A percentile compares a stretch with the other conserved stretches of the same genome.
Evolutionary conservation across 495 filamentous ascomycete species (phyloP).

Genomic region (Hypoxylon fuscum): DNA sequence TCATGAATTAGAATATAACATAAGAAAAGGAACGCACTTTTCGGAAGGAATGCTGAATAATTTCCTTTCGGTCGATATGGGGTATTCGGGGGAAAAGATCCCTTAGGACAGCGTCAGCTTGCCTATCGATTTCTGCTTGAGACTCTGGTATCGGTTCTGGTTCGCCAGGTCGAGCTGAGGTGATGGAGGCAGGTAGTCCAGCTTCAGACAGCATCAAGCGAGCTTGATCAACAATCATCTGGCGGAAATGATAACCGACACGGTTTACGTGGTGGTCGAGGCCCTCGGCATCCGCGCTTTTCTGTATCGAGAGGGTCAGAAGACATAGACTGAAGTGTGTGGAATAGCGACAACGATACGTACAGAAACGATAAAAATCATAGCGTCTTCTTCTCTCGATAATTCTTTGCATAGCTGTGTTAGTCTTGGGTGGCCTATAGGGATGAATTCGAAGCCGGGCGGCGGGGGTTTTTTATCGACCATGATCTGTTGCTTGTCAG

Average conservation of each 20-base stretch:
- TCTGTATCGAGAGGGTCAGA: slow-evolving; percentile 29
- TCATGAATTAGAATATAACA: background rate
- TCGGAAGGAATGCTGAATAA: slow-evolving; percentile 84
- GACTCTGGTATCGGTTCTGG: slow-evolving; percentile 63
- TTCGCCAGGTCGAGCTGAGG: slow-evolving; percentile 32
- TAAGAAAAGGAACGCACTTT: slow-evolving; percentile 62
- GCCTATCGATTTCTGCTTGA: slow-evolving; percentile 73
- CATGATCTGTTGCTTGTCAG: slow-evolving; percentile 54
- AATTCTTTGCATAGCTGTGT: slow-evolving; percentile 81
- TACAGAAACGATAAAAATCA: slow-evolving; percentile 85
- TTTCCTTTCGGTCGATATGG: slow-evolving; percentile 74
- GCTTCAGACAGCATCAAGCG: slow-evolving; percentile 41
- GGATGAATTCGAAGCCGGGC: slow-evolving; percentile 83
- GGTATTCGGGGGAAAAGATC: slow-evolving; percentile 92
- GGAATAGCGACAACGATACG: slow-evolving; percentile 39
- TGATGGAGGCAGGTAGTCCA: slow-evolving; percentile 25
- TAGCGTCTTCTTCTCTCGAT: slow-evolving; percentile 70
- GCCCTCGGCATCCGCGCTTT: slow-evolving; percentile 30
- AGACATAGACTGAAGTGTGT: background rate
- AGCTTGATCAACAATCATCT: slow-evolving; percentile 60
- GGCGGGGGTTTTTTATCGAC: slow-evolving; percentile 61
- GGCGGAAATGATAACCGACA: slow-evolving; percentile 78
- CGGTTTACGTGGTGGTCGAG: slow-evolving; percentile 69
- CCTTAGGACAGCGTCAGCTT: slow-evolving; percentile 75
- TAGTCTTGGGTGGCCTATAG: slow-evolving; percentile 79